Conservation (phyloP, 2,329 filamentous ascomycete genomes). For the Xylariaceae sp. region DNA sequence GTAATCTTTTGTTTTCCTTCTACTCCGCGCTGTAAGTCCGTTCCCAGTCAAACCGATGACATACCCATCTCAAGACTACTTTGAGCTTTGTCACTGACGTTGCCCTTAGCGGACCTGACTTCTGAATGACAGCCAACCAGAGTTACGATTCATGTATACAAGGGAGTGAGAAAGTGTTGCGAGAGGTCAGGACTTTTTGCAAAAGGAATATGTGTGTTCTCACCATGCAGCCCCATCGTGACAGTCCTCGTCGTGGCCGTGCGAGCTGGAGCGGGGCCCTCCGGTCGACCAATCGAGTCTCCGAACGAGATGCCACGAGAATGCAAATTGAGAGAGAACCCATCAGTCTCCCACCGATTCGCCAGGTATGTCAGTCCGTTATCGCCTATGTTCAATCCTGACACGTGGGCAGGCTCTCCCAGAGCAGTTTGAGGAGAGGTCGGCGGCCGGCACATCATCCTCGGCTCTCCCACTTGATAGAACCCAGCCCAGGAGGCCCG, state of each 20-base stretch:
- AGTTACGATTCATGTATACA: background rate
- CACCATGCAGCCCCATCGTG: conserved; percentile 41
- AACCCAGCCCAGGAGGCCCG: conserved; percentile 26
- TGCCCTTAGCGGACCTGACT: conserved; percentile 7
- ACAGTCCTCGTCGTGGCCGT: conserved; percentile 37
- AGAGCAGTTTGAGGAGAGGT: conserved; percentile 40
- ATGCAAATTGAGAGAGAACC: conserved; percentile 39
- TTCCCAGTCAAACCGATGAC: background rate
- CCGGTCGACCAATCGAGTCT: background rate
- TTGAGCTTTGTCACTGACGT: conserved; percentile 10
- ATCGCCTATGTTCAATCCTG: conserved; percentile 15
- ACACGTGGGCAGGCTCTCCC: conserved; percentile 40
- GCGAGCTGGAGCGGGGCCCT: conserved; percentile 22
- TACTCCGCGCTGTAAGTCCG: background rate
- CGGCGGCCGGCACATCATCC: conserved; percentile 31
- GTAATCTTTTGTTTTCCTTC: background rate
- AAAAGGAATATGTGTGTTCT: conserved; percentile 42
- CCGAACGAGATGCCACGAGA: conserved; percentile 33
- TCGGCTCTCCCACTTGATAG: conserved; percentile 36
- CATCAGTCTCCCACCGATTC: conserved; percentile 49
- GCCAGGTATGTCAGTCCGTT: conserved; percentile 40
- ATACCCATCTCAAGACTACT: background rate
- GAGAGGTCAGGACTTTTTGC: background rate
- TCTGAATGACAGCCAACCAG: conserved; percentile 1
- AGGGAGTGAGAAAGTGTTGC: background rate